Percentiles rank a stretch among this genome's conserved stretches.
phyloP scores from a whole-genome alignment of 768 basidiomycete genomes.

The Symmetrospora coprosmae region DNA sequence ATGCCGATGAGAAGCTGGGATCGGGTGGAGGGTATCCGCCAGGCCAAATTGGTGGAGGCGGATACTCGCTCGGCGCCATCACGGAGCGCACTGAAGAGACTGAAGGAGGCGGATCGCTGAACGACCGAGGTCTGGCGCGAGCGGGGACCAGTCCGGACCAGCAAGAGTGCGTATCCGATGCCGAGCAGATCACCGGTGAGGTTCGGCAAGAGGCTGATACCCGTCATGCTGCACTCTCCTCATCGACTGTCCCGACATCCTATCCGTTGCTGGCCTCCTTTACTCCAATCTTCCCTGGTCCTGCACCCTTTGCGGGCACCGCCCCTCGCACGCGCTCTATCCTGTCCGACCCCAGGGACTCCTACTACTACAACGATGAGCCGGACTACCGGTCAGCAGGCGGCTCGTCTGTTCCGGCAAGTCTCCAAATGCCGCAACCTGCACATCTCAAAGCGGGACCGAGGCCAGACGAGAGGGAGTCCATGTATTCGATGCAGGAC shows the following conservation, averaged over 20 bases:
- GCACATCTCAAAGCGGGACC: no score
- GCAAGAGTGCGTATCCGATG: not conserved
- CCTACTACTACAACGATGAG: slow-evolving; percentile 1
- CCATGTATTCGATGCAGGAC: slow-evolving; percentile 7
- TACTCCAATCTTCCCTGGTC: not conserved
- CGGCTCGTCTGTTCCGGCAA: no score
- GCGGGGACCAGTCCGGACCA: not conserved
- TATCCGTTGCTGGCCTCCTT: not conserved
- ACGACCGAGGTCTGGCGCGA: not conserved
- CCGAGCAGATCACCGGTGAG: no score
- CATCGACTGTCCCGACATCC: not conserved
- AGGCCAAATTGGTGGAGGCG: not conserved
- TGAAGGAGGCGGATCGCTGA: not conserved
- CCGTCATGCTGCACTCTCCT: not conserved
- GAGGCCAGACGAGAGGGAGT: not conserved
- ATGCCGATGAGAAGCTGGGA: not conserved
- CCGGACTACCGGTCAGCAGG: no score
- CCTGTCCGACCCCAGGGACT: slow-evolving; percentile 5
- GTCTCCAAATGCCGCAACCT: no score
- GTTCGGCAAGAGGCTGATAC: not conserved
- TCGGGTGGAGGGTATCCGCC: not conserved
- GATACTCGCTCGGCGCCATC: not conserved
- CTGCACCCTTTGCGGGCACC: not conserved
- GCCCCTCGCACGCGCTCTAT: no score
- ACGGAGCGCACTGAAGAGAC: not conserved